A percentile compares a stretch with the other conserved stretches of the same genome.
These are phyloP conservation scores for Acanthamoeba triangularis DNA, from an alignment of 208 protist genomes.

Conservation along the genomic window DNA sequence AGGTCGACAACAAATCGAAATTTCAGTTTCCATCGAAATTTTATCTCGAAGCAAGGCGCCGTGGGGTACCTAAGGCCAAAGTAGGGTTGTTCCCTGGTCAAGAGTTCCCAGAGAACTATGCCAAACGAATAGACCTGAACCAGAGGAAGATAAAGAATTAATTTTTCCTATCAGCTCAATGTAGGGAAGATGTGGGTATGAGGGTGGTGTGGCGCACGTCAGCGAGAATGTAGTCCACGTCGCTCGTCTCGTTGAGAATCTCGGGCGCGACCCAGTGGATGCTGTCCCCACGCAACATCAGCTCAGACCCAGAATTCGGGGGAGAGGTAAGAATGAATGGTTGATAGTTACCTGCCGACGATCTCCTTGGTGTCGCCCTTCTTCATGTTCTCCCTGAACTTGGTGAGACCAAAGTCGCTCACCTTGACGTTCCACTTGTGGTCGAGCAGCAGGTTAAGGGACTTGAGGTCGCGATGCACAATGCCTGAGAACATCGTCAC, in stretches of 20 bases:
- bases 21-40: too few species aligned
- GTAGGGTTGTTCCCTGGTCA: constrained; percentile 52
- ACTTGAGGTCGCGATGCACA: constrained; percentile 61
- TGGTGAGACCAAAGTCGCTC: constrained; percentile 69
- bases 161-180: too few species aligned
- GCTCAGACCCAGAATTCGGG: too few species aligned
- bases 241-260: background rate
- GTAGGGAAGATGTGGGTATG: background rate
- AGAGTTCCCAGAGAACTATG: constrained; percentile 28
- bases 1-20: too few species aligned
- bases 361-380: background rate
- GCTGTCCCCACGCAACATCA: too few species aligned
- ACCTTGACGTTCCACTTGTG: constrained; percentile 71
- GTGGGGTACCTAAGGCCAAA: constrained; percentile 12
- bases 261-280: constrained; percentile 38
- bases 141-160: background rate
- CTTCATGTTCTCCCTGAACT: constrained; percentile 66
- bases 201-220: background rate
- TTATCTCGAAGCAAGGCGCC: too few species aligned
- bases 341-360: background rate
- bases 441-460: constrained; percentile 36
- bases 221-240: constrained; percentile 38
- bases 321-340: too few species aligned
- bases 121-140: constrained; percentile 41
- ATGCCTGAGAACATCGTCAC: background rate